Conservation (phyloP, 495 filamentous ascomycete species). For the Penicillium argentinense region DNA sequence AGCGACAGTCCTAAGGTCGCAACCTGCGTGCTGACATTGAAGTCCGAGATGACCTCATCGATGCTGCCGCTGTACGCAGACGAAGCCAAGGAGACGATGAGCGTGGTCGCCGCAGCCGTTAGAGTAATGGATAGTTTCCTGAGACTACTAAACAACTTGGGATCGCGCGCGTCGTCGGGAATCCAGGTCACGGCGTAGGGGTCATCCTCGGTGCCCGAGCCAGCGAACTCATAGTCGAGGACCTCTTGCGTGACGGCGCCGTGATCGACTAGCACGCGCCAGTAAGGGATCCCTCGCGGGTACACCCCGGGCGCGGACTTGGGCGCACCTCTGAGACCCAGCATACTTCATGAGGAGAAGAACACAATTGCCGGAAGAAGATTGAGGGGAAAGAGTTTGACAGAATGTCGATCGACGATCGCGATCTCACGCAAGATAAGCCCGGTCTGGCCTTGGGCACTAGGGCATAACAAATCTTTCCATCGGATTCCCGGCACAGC, state of each 20-base stretch:
- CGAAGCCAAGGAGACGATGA: slow-evolving; percentile 65
- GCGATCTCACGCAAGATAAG: too few species aligned
- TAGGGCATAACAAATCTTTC: too few species aligned
- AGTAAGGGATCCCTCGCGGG: slow-evolving; percentile 4
- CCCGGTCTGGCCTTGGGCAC: too few species aligned
- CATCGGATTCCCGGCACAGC: too few species aligned
- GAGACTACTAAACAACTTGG: slow-evolving; percentile 48
- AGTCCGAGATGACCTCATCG: slow-evolving; percentile 50
- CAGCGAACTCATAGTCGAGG: slow-evolving; percentile 52
- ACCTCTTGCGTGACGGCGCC: slow-evolving; percentile 43
- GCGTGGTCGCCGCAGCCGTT: slow-evolving; percentile 55
- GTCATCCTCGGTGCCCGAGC: slow-evolving; percentile 60
- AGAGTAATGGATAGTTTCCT: slow-evolving; percentile 62
- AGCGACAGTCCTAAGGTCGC: slow-evolving; percentile 61
- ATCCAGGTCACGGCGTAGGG: slow-evolving; percentile 69
- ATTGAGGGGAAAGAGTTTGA: too few species aligned
- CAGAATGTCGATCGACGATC: too few species aligned
- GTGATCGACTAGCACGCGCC: slow-evolving; percentile 35
- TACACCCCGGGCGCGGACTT: neutral
- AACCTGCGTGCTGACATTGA: slow-evolving; percentile 51
- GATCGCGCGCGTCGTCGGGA: slow-evolving; percentile 59
- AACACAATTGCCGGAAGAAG: too few species aligned
- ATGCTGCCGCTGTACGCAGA: slow-evolving; percentile 66
- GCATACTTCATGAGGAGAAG: neutral
- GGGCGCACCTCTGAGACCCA: neutral